Evolutionary conservation across 345 rosid genomes (phyloP).

Genomic region (Populus euphratica): DNA sequence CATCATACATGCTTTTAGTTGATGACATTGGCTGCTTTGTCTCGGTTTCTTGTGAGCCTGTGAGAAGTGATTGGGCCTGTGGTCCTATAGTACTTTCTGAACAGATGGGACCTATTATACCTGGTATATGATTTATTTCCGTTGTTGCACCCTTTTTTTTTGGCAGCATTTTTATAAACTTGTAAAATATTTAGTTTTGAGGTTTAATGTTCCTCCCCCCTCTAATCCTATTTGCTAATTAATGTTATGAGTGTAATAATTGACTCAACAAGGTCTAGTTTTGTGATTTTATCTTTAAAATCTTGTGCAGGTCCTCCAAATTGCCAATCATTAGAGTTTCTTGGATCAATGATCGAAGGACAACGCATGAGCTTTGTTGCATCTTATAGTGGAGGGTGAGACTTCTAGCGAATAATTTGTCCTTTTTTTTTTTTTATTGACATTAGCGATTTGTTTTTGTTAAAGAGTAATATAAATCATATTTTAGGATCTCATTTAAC

Average conservation of each 20-base stretch:
- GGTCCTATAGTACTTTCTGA: slow-evolving; percentile 86
- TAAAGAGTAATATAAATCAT: too few species aligned
- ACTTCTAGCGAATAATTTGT: slow-evolving; percentile 1
- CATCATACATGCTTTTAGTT: slow-evolving; percentile 57
- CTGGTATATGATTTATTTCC: slow-evolving; percentile 47
- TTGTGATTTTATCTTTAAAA: neutral
- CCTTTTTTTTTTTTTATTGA: neutral
- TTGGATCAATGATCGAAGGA: slow-evolving; percentile 93
- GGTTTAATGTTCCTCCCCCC: neutral
- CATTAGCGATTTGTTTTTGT: neutral
- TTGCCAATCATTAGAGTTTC: slow-evolving; percentile 76
- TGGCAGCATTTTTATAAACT: neutral
- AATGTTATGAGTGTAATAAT: neutral
- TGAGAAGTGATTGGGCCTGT: slow-evolving; percentile 84
- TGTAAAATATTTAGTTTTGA: neutral
- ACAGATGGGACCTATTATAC: slow-evolving; percentile 68
- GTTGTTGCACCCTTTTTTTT: neutral
- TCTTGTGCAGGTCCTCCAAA: slow-evolving; percentile 61
- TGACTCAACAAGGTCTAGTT: neutral
- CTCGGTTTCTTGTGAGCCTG: slow-evolving; percentile 94
- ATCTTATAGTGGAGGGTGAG: slow-evolving; percentile 90
- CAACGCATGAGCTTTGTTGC: slow-evolving; percentile 83
- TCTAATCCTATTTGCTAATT: neutral
- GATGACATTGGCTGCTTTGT: slow-evolving; percentile 78
- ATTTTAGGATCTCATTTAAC: too few species aligned